Conservation (phyloP, 1,284 basidiomycete genomes). For the Hypsizygus ulmarius region DNA sequence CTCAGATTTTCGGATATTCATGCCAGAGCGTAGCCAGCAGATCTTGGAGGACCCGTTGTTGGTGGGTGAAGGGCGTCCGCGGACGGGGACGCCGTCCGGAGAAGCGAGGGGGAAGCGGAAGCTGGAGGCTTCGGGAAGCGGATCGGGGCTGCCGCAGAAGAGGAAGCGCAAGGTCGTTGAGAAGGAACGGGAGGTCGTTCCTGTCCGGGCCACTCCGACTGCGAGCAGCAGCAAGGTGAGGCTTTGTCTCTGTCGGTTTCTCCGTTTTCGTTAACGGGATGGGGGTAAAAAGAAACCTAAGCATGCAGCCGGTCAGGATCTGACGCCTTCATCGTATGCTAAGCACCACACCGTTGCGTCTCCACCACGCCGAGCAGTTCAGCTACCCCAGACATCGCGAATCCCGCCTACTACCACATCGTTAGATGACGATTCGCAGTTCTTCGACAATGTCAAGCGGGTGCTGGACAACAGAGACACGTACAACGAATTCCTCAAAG, state of each 20-base stretch:
- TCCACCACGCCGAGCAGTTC: constrained; percentile 28
- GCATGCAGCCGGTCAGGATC: constrained; percentile 32
- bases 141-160: constrained; percentile 50
- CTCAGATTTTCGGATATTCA: constrained; percentile 89
- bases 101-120: constrained; percentile 37
- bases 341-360: constrained; percentile 28
- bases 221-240: constrained; percentile 21
- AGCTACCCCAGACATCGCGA: constrained; percentile 32
- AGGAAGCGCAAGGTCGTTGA: constrained; percentile 59
- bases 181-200: constrained; percentile 40
- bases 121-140: constrained; percentile 30
- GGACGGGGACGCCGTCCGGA: constrained; percentile 26
- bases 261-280: constrained; percentile 5
- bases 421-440: constrained; percentile 70
- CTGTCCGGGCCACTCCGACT: constrained; percentile 17
- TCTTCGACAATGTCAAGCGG: constrained; percentile 93
- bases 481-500: constrained; percentile 95
- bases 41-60: constrained; percentile 44
- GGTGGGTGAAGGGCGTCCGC: constrained; percentile 18
- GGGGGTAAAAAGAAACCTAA: constrained; percentile 35
- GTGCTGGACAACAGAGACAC: constrained; percentile 84
- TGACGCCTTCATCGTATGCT: constrained; percentile 31
- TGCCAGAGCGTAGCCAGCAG: constrained; percentile 67
- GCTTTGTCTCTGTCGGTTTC: constrained; percentile 5
- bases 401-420: constrained; percentile 31